Evolutionary conservation across 2,329 filamentous ascomycete genomes (phyloP), one percentile per base, ranked within the genome.

Genomic region (Colletotrichum shisoi): DNA sequence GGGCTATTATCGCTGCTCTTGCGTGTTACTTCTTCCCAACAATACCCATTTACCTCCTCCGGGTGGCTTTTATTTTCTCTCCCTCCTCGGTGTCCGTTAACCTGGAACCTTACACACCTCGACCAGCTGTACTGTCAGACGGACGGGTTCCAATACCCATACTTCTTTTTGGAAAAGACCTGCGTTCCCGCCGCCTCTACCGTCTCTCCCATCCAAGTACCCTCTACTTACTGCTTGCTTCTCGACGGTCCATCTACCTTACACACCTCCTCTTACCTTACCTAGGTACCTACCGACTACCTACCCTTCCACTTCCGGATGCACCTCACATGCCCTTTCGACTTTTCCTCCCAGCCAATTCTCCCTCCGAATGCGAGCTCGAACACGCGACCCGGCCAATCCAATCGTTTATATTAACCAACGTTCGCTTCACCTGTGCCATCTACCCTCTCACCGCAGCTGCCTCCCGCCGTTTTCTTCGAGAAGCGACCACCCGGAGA

Each of bases 1-100:
- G 63, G 63, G 49, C 58, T 57, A 49, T 57, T 57, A 44, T 57
- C 58, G 58, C 63, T 66, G 63, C 58, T 51, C 62, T 57, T 44
- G 45, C 34, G 39, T 56, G 42, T 34, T 19, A 40, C 21, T 34
- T 15, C 39, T 63, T n/a, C 44, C 39, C 8, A 31, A 12, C 39
- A 19, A 31, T 46, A 24, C 31, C 31, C 7, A 34, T 34, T 19
- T 45, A 37, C 27, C 39, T 37, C 51, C 24, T 40, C 21, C 31
- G 31, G 52, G 17, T 54, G 31, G 17, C 11, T 52, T 42, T 48
- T 1, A 37, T 19, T 44, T 19, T 21, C 31, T 37, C 6, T 37
- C n/a, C 54, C 40, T 12, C 19, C 27, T 24, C 15, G 19, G 45
- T 7, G 45, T 48, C 5, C 21, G 9, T 42, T 19, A 44, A 59